Evolutionary conservation across 139 green algal species (phyloP), one percentile per base, ranked within the genome.

Genomic region (Tetradesmus lagerheimii): DNA sequence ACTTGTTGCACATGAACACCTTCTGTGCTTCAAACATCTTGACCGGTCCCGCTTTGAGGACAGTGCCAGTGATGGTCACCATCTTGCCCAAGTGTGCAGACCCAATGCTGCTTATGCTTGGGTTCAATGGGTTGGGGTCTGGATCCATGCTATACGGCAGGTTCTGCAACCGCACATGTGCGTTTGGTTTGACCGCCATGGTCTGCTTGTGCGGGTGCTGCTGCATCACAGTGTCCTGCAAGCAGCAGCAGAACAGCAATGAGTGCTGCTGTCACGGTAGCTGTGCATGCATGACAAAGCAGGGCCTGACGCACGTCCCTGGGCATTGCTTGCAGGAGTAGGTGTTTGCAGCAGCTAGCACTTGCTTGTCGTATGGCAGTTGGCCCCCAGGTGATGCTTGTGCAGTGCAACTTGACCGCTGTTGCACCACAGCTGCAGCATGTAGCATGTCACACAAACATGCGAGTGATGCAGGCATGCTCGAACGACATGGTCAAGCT

Each of bases 21-120:
- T 94, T 91, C 75, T 91, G 87, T 20, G 80, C 89, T 89, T 99
- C 95, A 82, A 98, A 91, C 92, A 97, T 95, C 62, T 97, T 94
- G 9, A 99, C 91, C 0, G 90, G 39, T 0, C 95, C 96, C 9
- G 93, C 92, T 4, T 96, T 94, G 16, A 97, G 92, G 11, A 98
- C 92, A 0, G 96, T 99, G 16, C 97, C 97, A 0, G 9, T 50
- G 0, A 99, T 78, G 8, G 89, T 94, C 18, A 99, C 43, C 12
- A 99, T 92, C 64, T 85, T 89, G 39, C 91, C 91, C 16, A 95
- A 86, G 83, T 98, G 94, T 1, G 39, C 62, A 9, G 92, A 92
- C 18, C 93, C 90, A 12, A 98, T 85, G 27, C 45, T 78, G 23
- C 87, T 89, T 27, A 96, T 89, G 15, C 57, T 45, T 3, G 94